Evolutionary conservation across 805 yeast species (phyloP).

Genomic region (Candida dajiaensis): DNA sequence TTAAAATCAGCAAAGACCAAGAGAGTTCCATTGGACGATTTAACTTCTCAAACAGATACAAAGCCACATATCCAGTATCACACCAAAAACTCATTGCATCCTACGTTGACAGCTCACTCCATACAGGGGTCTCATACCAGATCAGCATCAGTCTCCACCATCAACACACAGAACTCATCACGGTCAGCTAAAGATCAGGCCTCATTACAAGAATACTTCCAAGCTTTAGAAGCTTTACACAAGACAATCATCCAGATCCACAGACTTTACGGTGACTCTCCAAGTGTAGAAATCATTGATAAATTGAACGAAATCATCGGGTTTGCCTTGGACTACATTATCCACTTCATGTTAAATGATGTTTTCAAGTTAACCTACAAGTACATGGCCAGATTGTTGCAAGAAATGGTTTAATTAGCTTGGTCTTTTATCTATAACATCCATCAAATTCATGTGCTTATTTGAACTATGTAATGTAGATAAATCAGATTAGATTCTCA

Average conservation of each 20-base stretch:
- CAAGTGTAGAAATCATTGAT: conserved; percentile 1
- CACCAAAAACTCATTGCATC: background rate
- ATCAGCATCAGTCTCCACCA: conserved; percentile 2
- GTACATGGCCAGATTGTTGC: background rate
- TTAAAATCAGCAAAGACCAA: background rate
- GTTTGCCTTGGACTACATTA: conserved; percentile 7
- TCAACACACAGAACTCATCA: conserved; percentile 2
- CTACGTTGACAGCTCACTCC: background rate
- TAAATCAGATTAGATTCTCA: too few relatives aligned
- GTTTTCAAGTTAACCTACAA: background rate
- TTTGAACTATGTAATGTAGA: background rate
- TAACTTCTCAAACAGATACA: background rate
- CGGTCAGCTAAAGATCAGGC: conserved; percentile 12
- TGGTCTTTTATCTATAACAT: background rate
- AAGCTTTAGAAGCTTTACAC: conserved; percentile 4
- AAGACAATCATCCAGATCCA: conserved; percentile 5
- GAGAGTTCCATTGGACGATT: background rate
- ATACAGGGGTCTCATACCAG: conserved; percentile 1
- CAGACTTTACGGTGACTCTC: conserved; percentile 1
- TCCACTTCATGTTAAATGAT: conserved; percentile 8
- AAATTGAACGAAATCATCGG: conserved; percentile 4
- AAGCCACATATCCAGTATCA: background rate
- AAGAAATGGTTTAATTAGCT: background rate
- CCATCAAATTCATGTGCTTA: background rate
- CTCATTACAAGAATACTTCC: conserved; percentile 7